These are phyloP conservation scores for Xylaria acuta DNA, from an alignment of 495 filamentous ascomycete genomes.

Conservation along the genomic window DNA sequence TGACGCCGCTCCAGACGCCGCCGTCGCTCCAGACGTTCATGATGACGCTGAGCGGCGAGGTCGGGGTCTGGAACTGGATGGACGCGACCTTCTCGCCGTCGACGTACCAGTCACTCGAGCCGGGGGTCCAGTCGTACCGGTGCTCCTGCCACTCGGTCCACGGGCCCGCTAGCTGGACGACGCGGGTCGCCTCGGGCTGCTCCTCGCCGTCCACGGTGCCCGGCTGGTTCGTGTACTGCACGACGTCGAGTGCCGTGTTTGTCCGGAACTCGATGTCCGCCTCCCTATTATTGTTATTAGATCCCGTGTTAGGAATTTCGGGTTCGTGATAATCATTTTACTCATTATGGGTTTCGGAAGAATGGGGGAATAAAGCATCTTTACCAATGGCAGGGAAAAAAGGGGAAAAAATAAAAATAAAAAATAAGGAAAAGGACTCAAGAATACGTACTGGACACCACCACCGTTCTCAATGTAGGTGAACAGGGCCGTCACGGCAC, in stretches of 20 bases:
- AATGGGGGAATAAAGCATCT: not conserved
- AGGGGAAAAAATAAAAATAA: no score
- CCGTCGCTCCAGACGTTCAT: constrained; percentile 82
- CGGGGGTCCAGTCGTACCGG: constrained; percentile 73
- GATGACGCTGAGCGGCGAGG: constrained; percentile 62
- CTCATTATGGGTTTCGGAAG: not conserved
- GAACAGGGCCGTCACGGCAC: constrained; percentile 74
- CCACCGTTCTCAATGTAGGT: constrained; percentile 56
- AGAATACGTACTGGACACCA: constrained; percentile 39
- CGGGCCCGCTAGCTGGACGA: constrained; percentile 46
- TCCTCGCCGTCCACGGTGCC: constrained; percentile 48
- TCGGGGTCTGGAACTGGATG: constrained; percentile 67
- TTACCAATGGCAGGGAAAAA: not conserved
- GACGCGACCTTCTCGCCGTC: constrained; percentile 60
- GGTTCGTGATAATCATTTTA: not conserved
- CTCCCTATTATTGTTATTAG: constrained; percentile 50
- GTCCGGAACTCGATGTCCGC: constrained; percentile 80
- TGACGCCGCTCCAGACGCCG: constrained; percentile 73
- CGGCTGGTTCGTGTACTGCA: constrained; percentile 81
- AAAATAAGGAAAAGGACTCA: not conserved
- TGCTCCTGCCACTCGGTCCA: constrained; percentile 73
- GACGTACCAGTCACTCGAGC: constrained; percentile 68
- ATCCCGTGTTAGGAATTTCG: constrained; percentile 41
- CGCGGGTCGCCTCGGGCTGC: constrained; percentile 47
- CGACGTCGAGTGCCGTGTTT: constrained; percentile 52